Evolutionary conservation across 2,329 filamentous ascomycete species (phyloP).

Genomic region (Amauroascus niger): DNA sequence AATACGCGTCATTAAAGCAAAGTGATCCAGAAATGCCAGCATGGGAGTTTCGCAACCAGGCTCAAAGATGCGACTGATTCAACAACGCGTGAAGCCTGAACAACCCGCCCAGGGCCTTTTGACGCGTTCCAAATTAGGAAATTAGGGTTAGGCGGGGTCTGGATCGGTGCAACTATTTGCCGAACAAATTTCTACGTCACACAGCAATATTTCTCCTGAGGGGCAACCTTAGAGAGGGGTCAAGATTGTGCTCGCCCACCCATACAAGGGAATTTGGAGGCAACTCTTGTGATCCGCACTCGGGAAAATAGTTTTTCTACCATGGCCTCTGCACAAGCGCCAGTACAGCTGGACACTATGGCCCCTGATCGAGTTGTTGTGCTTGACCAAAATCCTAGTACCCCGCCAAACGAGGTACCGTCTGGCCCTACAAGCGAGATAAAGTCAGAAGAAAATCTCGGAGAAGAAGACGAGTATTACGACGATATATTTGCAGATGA

Average conservation of each 20-base stretch:
- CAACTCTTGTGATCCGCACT: too few relatives aligned
- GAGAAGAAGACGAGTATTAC: conserved; percentile 50
- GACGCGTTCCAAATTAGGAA: conserved; percentile 17
- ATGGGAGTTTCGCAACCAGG: neutral
- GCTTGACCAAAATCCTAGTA: conserved; percentile 3
- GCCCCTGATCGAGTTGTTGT: neutral
- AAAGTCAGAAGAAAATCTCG: conserved; percentile 27
- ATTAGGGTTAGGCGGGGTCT: conserved; percentile 13
- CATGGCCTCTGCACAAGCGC: conserved; percentile 1
- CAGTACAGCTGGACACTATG: neutral
- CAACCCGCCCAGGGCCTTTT: neutral
- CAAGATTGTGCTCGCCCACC: neutral
- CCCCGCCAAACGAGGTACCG: conserved; percentile 1
- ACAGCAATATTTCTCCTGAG: conserved; percentile 11
- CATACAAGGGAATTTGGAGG: neutral
- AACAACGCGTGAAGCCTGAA: conserved; percentile 2
- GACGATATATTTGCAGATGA: conserved; percentile 49
- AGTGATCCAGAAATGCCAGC: neutral
- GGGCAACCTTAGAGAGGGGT: neutral
- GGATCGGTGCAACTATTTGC: conserved; percentile 14
- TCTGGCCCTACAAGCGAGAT: conserved; percentile 21
- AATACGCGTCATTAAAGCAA: neutral
- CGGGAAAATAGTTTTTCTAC: neutral
- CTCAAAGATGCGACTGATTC: neutral
- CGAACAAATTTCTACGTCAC: conserved; percentile 12